A percentile compares a stretch with the other conserved stretches of the same genome.
These are phyloP conservation scores for Aspergillus sojae DNA, from an alignment of 2,329 filamentous ascomycete species.

Conservation along the genomic window DNA sequence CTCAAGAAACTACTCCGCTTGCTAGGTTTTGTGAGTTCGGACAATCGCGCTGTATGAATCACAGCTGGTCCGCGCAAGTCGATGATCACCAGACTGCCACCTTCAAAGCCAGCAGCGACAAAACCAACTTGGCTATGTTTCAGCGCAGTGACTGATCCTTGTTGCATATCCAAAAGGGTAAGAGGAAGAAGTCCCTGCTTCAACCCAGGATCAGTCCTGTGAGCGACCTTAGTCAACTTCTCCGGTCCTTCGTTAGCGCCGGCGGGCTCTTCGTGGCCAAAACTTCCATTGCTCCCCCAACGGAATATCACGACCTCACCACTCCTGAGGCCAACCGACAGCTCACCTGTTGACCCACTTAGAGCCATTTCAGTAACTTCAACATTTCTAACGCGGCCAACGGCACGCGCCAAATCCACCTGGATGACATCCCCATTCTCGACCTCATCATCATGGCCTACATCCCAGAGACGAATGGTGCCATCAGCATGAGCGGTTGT, in stretches of 20 bases:
- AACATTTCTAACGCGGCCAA: conserved; percentile 76
- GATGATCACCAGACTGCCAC: conserved; percentile 77
- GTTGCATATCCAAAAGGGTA: conserved; percentile 78
- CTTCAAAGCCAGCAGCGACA: conserved; percentile 81
- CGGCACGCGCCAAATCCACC: conserved; percentile 79
- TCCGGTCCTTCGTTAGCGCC: conserved; percentile 63
- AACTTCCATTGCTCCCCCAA: conserved; percentile 79
- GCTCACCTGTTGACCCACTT: conserved; percentile 77
- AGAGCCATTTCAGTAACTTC: conserved; percentile 80
- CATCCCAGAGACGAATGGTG: conserved; percentile 89
- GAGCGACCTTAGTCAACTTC: conserved; percentile 73
- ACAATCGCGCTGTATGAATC: conserved; percentile 73
- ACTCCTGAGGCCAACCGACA: conserved; percentile 76
- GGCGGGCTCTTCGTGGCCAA: conserved; percentile 63
- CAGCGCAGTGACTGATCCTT: conserved; percentile 76
- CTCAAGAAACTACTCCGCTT: conserved; percentile 72
- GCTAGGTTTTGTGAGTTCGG: conserved; percentile 74
- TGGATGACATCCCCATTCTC: conserved; percentile 83
- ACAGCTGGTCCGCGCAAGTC: conserved; percentile 85
- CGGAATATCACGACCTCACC: conserved; percentile 88
- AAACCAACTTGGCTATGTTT: conserved; percentile 93
- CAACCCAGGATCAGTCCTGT: conserved; percentile 70
- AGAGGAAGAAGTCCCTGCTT: conserved; percentile 81
- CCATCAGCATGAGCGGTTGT: conserved; percentile 89
- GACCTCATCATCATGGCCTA: conserved; percentile 87